Percentiles rank a stretch among this genome's conserved stretches.
phyloP scores from a whole-genome alignment of 1,139 yeast species.

The Yamadazyma jaroonii region DNA sequence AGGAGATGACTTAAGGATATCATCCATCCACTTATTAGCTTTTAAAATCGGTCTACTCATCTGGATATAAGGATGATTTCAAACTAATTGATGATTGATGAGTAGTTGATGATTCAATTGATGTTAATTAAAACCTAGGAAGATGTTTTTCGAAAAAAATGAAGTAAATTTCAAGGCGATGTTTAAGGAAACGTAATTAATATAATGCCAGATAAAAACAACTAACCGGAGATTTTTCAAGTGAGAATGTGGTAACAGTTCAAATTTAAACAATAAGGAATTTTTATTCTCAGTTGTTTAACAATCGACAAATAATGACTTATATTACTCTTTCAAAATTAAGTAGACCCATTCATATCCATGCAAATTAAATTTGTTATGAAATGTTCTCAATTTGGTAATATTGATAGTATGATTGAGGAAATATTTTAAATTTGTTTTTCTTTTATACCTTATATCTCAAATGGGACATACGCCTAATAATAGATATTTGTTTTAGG shows the following conservation, averaged over 20 bases:
- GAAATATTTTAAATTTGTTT: background rate
- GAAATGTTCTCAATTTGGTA: conserved; percentile 1
- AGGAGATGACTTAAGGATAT: conserved; percentile 17
- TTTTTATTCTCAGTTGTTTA: too few relatives aligned
- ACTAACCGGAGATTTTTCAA: too few relatives aligned
- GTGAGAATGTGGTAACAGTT: too few relatives aligned
- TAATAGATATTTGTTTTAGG: background rate
- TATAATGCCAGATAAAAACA: too few relatives aligned
- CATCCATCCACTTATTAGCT: conserved; percentile 19
- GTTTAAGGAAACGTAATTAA: too few relatives aligned
- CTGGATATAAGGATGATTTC: background rate
- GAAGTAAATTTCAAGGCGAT: background rate
- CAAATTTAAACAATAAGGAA: too few relatives aligned
- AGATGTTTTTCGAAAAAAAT: too few relatives aligned
- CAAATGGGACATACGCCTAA: background rate
- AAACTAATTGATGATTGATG: background rate
- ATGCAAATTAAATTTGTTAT: background rate
- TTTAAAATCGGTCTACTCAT: conserved; percentile 4
- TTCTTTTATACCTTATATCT: background rate
- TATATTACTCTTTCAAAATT: too few relatives aligned
- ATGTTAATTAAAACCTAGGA: too few relatives aligned
- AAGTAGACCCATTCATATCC: too few relatives aligned
- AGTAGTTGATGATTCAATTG: background rate
- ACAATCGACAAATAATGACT: too few relatives aligned
- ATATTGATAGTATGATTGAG: background rate